A percentile compares a stretch with the other conserved stretches of the same genome.
Evolutionary conservation across 805 yeast genomes (phyloP).

Genomic region (Ogataea allantospora): DNA sequence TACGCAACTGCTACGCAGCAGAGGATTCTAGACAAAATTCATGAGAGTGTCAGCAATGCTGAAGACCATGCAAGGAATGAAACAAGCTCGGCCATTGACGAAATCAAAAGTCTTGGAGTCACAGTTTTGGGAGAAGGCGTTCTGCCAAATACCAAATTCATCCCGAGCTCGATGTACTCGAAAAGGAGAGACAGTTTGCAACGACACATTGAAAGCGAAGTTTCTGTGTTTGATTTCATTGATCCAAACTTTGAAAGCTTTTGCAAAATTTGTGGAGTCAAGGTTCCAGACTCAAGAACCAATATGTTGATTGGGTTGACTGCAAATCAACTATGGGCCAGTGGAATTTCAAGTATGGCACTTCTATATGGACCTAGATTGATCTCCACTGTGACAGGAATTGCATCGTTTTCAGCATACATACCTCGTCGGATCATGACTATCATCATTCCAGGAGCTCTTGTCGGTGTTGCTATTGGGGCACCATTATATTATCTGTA

Average conservation of each 20-base stretch:
- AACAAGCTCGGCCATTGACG: slow-evolving; percentile 60
- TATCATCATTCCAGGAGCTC: slow-evolving; percentile 34
- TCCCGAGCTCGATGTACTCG: slow-evolving; percentile 79
- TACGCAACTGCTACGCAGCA: slow-evolving; percentile 71
- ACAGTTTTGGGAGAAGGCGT: slow-evolving; percentile 62
- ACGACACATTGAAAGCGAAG: slow-evolving; percentile 55
- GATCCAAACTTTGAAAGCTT: slow-evolving; percentile 72
- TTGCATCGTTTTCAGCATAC: slow-evolving; percentile 28
- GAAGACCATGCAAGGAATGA: slow-evolving; percentile 66
- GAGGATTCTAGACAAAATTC: slow-evolving; percentile 63
- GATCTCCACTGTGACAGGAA: slow-evolving; percentile 31
- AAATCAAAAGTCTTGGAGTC: slow-evolving; percentile 62
- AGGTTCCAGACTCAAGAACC: slow-evolving; percentile 41
- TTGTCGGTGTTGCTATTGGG: slow-evolving; percentile 34
- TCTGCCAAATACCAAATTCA: slow-evolving; percentile 59
- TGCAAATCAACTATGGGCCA: slow-evolving; percentile 26
- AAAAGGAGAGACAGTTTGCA: slow-evolving; percentile 62
- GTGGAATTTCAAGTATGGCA: slow-evolving; percentile 28
- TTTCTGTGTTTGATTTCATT: slow-evolving; percentile 71
- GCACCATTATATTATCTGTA: slow-evolving; percentile 50
- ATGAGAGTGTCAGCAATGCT: slow-evolving; percentile 57
- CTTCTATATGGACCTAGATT: slow-evolving; percentile 30
- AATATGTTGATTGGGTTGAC: slow-evolving; percentile 21
- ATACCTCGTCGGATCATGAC: slow-evolving; percentile 27
- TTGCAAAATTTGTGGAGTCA: slow-evolving; percentile 32